A percentile compares a stretch with the other conserved stretches of the same genome.
Evolutionary conservation across 1,139 yeast genomes (phyloP).

Genomic region (Suhomyces chickasaworum): DNA sequence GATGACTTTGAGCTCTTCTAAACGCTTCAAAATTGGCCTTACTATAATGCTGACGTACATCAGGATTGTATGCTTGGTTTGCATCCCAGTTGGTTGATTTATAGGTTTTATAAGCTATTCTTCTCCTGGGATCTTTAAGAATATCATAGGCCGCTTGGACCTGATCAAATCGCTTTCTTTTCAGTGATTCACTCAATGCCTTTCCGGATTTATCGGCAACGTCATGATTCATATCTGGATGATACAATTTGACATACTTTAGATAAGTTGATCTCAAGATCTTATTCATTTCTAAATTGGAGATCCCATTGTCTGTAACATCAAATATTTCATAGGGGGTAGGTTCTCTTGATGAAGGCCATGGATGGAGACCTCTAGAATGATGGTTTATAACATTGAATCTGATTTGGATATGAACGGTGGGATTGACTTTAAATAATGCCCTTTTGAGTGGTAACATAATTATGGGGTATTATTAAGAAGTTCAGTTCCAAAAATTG

Average conservation of each 20-base stretch:
- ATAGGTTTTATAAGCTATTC: constrained; percentile 36
- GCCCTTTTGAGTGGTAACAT: neutral
- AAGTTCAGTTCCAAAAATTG: neutral
- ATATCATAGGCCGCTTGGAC: constrained; percentile 75
- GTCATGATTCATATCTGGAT: constrained; percentile 67
- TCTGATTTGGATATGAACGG: constrained; percentile 5
- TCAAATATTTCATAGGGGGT: constrained; percentile 77
- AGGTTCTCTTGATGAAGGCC: constrained; percentile 66
- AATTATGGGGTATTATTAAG: neutral
- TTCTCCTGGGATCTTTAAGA: constrained; percentile 55
- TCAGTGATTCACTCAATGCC: constrained; percentile 38
- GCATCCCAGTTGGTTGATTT: constrained; percentile 30
- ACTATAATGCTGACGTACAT: constrained; percentile 15
- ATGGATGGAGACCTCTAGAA: constrained; percentile 33
- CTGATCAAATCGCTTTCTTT: constrained; percentile 64
- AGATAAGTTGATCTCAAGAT: constrained; percentile 58
- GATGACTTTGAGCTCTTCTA: constrained; percentile 44
- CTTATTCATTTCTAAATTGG: constrained; percentile 40
- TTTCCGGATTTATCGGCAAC: constrained; percentile 32
- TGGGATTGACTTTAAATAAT: neutral
- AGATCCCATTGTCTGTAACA: constrained; percentile 29
- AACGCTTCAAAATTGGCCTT: constrained; percentile 27
- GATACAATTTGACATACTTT: constrained; percentile 75
- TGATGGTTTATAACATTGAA: constrained; percentile 24
- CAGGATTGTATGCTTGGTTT: constrained; percentile 6